A percentile compares a stretch with the other conserved stretches of the same genome.
Conservation (phyloP, 2,329 filamentous ascomycete genomes). For the Corniculantispora saksenae region DNA sequence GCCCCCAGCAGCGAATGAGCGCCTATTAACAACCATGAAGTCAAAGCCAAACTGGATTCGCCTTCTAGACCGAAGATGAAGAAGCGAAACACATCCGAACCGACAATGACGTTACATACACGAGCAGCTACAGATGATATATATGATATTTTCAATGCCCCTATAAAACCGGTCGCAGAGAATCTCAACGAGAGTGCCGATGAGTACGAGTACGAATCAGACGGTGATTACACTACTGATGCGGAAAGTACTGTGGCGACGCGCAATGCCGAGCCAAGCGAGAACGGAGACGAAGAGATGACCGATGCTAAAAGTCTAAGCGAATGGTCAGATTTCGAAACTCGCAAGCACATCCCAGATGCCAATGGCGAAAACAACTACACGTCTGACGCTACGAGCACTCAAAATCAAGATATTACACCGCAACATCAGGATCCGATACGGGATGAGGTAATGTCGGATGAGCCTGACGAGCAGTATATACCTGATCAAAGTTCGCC, state of each 20-base stretch:
- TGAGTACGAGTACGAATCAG: conserved; percentile 71
- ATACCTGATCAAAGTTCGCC: conserved; percentile 47
- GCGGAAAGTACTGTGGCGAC: conserved; percentile 80
- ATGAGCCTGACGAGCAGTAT: conserved; percentile 40
- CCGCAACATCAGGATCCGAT: conserved; percentile 31
- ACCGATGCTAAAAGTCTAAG: conserved; percentile 66
- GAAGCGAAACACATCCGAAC: conserved; percentile 73
- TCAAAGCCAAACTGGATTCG: conserved; percentile 91
- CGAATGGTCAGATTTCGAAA: conserved; percentile 88
- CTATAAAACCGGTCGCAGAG: conserved; percentile 39
- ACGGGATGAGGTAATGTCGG: conserved; percentile 37
- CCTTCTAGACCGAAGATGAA: conserved; percentile 82
- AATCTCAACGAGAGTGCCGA: conserved; percentile 48
- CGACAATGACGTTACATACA: conserved; percentile 98
- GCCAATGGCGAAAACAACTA: conserved; percentile 34
- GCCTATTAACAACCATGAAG: conserved; percentile 47
- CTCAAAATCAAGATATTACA: background rate
- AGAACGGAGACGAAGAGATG: conserved; percentile 48
- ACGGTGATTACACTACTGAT: conserved; percentile 79
- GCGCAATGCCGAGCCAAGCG: conserved; percentile 53
- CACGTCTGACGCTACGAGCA: conserved; percentile 32
- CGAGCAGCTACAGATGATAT: conserved; percentile 95
- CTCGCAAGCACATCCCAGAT: conserved; percentile 67
- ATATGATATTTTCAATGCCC: conserved; percentile 94
- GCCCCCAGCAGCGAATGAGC: background rate